Base-by-base conservation (phyloP, 129 eudicot genomes). In the Pittosporum tobira region DNA sequence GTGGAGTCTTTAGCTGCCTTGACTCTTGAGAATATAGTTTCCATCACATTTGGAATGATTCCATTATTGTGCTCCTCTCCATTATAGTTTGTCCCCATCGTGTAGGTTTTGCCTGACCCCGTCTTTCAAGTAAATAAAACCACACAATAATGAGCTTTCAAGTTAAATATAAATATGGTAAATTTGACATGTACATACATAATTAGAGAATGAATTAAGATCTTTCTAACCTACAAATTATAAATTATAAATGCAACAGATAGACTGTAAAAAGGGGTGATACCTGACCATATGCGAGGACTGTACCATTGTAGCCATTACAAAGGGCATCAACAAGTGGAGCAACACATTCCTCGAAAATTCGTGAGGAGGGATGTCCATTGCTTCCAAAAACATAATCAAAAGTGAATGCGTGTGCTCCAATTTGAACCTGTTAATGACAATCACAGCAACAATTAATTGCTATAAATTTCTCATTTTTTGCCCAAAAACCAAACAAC, bases 221-320 rank as follows among this genome's bases (percentile, higher is more conserved):
- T 40, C 11, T 11, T 40, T 13, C 46, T 11, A 40, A 10, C 14
- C 46, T n/a, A 40, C 46, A 40, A 40, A 10, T 40, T 40, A 10
- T 1, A 40, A 40, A 13, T 10, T 10, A 40, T 34, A 12, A 34
- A 30, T n/a, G 43, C 24, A 7, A 5, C 0, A 61, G 52, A 47
- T 8, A 27, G 3, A 48, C 45, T 7, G 59, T 22, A 5, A 44
- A 58, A 54, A 59, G 12, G 4, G 20, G 9, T 19, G 15, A 50
- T 40, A 93, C 96, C 94, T 93, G 99, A 4, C 99, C 99, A 51
- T 93, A 93, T 0, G 99, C 99, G 5, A 93, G 79, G 6, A 93
- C 96, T 0, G 99, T 93, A 11, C 91, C 96, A 62, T 93, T 93
- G 66, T 87, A 93, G 3, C 99, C 99, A 26, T 74, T 75, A 27